These are phyloP conservation scores for Trametes polyzona DNA, from an alignment of 1,284 basidiomycete species.

Conservation along the genomic window DNA sequence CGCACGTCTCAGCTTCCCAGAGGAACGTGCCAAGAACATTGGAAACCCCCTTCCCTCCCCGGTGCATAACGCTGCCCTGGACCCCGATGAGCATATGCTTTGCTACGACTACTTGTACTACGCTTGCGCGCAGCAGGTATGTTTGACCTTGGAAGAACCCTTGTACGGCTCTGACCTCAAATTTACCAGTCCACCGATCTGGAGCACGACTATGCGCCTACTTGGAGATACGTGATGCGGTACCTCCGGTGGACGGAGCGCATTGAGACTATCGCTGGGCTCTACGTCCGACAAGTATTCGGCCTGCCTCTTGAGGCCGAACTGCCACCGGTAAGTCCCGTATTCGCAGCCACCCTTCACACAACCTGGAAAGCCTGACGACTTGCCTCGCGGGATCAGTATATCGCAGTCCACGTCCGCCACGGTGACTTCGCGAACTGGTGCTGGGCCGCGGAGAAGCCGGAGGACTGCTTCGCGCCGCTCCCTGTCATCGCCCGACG, in stretches of 20 bases:
- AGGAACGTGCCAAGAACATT: conserved; percentile 41
- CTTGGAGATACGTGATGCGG: conserved; percentile 52
- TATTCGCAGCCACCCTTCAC: conserved; percentile 31
- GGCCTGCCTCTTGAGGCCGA: conserved; percentile 38
- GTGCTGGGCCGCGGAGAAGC: conserved; percentile 49
- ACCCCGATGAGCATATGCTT: conserved; percentile 55
- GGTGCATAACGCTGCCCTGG: conserved; percentile 36
- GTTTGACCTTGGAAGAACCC: conserved; percentile 20
- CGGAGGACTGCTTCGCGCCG: conserved; percentile 64
- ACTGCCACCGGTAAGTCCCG: conserved; percentile 45
- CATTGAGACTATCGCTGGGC: conserved; percentile 43
- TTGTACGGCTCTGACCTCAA: not conserved
- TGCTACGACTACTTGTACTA: conserved; percentile 63
- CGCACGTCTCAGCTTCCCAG: conserved; percentile 48
- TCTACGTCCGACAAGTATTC: conserved; percentile 47
- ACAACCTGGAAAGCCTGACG: not conserved
- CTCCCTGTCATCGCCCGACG: conserved; percentile 58
- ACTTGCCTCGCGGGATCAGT: conserved; percentile 39
- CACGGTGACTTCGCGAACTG: conserved; percentile 60
- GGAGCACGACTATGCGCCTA: conserved; percentile 50
- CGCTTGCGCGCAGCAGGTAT: conserved; percentile 40
- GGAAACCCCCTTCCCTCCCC: conserved; percentile 42
- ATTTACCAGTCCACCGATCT: conserved; percentile 44
- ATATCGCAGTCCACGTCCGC: conserved; percentile 66
- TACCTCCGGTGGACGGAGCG: conserved; percentile 49